Conservation (phyloP, 2,329 filamentous ascomycete species). For the Phaeosphaeria sp. region DNA sequence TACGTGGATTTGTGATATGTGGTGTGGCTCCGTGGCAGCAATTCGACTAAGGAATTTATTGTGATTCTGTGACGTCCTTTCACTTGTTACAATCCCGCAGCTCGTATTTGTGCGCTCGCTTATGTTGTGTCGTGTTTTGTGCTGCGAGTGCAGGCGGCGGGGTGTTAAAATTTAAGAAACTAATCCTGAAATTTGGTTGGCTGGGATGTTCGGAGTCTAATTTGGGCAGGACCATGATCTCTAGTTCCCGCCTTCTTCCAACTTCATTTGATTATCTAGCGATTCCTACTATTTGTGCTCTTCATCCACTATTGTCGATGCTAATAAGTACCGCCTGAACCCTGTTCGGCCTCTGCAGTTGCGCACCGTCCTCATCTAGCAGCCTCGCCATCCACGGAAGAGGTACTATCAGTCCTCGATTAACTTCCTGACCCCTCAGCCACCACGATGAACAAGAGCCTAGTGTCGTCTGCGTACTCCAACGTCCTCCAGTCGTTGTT, state of each 20-base stretch:
- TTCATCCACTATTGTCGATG: neutral
- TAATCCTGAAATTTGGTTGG: slow-evolving; percentile 4
- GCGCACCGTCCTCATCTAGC: neutral
- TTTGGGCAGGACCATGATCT: too few relatives aligned
- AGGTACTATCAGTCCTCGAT: neutral
- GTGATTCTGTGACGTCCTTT: neutral
- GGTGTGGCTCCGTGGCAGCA: too few relatives aligned
- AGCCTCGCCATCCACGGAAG: neutral
- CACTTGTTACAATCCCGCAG: neutral
- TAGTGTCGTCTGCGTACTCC: neutral
- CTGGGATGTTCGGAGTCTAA: too few relatives aligned
- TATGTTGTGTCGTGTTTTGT: neutral
- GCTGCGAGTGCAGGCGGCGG: slow-evolving; percentile 10
- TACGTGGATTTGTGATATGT: neutral
- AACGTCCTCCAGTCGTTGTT: neutral
- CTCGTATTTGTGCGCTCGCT: neutral
- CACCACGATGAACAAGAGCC: neutral
- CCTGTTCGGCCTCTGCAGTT: too few relatives aligned
- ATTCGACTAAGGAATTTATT: too few relatives aligned
- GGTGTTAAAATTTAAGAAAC: slow-evolving; percentile 8
- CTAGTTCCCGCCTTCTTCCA: slow-evolving; percentile 12
- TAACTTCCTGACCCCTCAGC: neutral
- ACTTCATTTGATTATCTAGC: slow-evolving; percentile 1
- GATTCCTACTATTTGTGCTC: neutral
- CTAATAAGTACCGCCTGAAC: neutral